These are phyloP conservation scores for Ascoidea tarda DNA, from an alignment of 805 yeast genomes.

Conservation along the genomic window DNA sequence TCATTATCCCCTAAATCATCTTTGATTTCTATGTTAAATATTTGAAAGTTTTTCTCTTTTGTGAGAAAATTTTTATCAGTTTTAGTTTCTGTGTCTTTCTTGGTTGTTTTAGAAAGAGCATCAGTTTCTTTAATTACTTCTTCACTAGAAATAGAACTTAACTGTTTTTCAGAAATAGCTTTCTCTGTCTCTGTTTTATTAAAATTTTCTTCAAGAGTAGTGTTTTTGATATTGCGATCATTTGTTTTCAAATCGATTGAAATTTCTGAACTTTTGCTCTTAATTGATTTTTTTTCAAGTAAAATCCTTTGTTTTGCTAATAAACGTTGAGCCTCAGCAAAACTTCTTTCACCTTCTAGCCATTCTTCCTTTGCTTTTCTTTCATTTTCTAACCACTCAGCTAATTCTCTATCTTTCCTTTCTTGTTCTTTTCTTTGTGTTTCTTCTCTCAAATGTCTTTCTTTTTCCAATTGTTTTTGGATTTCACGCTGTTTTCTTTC, in stretches of 20 bases:
- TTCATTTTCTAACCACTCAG: constrained; percentile 3
- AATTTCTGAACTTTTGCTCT: not conserved
- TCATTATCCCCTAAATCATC: no score
- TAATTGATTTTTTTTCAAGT: constrained; percentile 1
- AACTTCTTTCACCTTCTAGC: not conserved
- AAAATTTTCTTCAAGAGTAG: not conserved
- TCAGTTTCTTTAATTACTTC: no score
- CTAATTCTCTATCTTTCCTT: not conserved
- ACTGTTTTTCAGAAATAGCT: no score
- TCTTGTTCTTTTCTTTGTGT: not conserved
- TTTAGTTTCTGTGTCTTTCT: no score
- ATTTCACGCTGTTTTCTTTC: not conserved
- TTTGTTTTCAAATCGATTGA: not conserved
- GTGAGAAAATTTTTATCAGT: no score
- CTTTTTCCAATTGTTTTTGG: not conserved
- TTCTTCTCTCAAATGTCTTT: constrained; percentile 1
- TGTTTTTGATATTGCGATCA: not conserved
- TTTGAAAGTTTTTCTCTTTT: no score
- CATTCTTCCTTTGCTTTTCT: not conserved
- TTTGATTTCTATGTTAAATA: no score
- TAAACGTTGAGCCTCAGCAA: not conserved
- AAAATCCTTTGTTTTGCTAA: not conserved
- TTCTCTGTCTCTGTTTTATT: no score
- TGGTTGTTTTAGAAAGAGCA: no score
- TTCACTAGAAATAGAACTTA: no score